Conservation (phyloP, 495 filamentous ascomycete species). For the Terfezia claveryi region DNA sequence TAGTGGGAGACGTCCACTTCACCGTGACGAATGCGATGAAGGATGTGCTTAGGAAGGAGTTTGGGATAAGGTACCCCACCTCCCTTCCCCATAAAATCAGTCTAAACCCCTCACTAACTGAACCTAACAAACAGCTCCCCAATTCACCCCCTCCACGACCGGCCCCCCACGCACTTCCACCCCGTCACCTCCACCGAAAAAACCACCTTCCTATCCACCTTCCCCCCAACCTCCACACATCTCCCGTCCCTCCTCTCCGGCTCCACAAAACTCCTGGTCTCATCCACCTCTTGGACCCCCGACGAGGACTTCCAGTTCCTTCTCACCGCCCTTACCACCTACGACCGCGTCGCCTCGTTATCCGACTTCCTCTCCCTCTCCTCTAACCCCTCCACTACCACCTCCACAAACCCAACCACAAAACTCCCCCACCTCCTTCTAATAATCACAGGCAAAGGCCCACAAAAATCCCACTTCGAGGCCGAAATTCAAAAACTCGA, state of each 20-base stretch:
- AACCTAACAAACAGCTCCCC: constrained; percentile 28
- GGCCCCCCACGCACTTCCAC: constrained; percentile 61
- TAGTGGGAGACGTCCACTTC: constrained; percentile 45
- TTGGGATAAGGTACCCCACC: constrained; percentile 6
- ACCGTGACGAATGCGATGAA: constrained; percentile 81
- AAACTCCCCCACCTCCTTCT: constrained; percentile 44
- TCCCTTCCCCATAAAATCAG: background rate
- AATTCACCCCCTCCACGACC: constrained; percentile 63
- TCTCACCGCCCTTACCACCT: constrained; percentile 58
- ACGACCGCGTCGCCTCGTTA: constrained; percentile 31
- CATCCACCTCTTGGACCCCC: constrained; percentile 86
- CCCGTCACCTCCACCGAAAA: constrained; percentile 36
- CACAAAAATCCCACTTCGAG: constrained; percentile 55
- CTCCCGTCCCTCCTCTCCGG: constrained; percentile 34
- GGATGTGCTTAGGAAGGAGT: constrained; percentile 36
- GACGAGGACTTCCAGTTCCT: constrained; percentile 88
- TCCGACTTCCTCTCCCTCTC: constrained; percentile 8
- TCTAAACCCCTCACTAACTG: constrained; percentile 25
- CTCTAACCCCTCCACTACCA: background rate
- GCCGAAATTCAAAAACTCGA: constrained; percentile 37
- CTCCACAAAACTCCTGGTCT: constrained; percentile 47
- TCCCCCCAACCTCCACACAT: constrained; percentile 36
- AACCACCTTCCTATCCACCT: constrained; percentile 32
- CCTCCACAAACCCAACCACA: constrained; percentile 7
- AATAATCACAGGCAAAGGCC: constrained; percentile 85